Evolutionary conservation across 108 stramenopile species (phyloP).

Genomic region (Hondaea fermentalgiana): DNA sequence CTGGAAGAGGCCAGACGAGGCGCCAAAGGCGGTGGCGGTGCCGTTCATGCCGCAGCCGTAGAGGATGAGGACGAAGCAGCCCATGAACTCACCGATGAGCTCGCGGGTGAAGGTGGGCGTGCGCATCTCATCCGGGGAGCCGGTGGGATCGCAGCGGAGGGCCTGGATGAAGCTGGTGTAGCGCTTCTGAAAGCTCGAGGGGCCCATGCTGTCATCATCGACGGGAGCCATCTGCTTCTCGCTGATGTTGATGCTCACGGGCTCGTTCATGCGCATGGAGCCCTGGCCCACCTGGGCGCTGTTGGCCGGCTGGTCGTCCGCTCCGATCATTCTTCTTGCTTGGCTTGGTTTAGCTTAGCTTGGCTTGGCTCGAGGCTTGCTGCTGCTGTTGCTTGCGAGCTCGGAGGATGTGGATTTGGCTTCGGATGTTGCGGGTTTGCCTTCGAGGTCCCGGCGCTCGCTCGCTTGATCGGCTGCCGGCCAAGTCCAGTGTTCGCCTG

Average conservation of each 20-base stretch:
- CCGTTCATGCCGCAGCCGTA: conserved; percentile 48
- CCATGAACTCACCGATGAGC: conserved; percentile 53
- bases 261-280: neutral
- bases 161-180: neutral
- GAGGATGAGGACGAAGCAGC: conserved; percentile 49
- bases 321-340: no score
- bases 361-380: no score
- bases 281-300: no score
- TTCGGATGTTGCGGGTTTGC: no score
- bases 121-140: neutral
- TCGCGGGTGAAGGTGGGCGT: conserved; percentile 28
- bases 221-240: neutral
- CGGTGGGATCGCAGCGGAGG: neutral
- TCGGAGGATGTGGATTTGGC: no score
- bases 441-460: no score
- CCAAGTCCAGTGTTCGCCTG: no score
- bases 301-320: no score
- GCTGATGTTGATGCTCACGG: neutral
- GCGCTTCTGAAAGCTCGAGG: neutral
- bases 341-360: no score
- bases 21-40: conserved; percentile 40
- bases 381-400: no score
- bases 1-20: conserved; percentile 46
- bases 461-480: no score
- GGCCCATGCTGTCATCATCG: neutral